Percentiles rank a stretch among this genome's conserved stretches.
Conservation (phyloP, 169 alveolate genomes). For the Fabrea salina region DNA sequence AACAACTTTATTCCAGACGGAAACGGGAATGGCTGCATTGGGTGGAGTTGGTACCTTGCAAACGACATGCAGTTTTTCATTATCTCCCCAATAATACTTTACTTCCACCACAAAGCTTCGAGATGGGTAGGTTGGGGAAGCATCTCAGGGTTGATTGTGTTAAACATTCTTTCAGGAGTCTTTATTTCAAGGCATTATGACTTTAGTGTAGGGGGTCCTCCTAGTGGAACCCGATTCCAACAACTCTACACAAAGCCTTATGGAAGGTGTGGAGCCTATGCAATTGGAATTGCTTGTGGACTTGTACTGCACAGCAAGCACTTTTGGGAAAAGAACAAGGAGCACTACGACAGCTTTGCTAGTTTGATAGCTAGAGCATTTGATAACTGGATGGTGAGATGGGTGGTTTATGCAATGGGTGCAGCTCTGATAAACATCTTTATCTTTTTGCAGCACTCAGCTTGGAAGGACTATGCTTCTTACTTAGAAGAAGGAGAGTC, state of each 20-base stretch:
- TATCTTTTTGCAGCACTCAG: too few species aligned
- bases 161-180: neutral
- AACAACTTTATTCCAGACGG: constrained; percentile 45
- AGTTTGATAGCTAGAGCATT: neutral
- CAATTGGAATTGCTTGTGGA: neutral
- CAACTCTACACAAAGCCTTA: constrained; percentile 3
- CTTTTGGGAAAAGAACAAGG: neutral
- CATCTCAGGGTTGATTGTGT: neutral
- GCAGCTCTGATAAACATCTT: neutral
- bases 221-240: neutral
- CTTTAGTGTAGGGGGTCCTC: neutral
- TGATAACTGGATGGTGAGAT: neutral
- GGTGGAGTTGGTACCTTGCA: constrained; percentile 44
- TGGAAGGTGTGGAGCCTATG: constrained; percentile 15
- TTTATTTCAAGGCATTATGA: neutral
- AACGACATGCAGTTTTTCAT: constrained; percentile 51
- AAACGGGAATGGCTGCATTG: constrained; percentile 34
- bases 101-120: neutral
- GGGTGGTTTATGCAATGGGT: neutral
- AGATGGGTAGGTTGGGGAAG: neutral
- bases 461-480: too few species aligned
- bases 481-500: too few species aligned
- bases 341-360: neutral
- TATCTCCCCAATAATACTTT: constrained; percentile 22
- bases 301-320: neutral